Conservation (phyloP, 2,329 filamentous ascomycete species). For the Sclerotinia sclerotiorum region DNA sequence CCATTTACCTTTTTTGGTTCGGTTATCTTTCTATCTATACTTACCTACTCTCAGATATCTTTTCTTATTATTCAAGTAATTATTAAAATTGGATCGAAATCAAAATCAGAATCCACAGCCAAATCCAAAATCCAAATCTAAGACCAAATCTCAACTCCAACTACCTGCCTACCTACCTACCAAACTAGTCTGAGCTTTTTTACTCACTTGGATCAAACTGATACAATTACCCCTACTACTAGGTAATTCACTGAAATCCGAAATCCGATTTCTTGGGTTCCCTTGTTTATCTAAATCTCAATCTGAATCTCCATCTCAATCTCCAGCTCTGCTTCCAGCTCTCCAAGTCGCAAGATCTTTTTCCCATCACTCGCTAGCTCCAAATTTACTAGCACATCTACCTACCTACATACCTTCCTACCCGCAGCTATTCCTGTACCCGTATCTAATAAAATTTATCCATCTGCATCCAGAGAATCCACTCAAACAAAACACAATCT, state of each 20-base stretch:
- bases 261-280: neutral
- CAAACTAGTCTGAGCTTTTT: neutral
- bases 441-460: neutral
- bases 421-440: neutral
- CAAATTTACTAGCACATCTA: neutral
- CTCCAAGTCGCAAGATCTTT: too few relatives aligned
- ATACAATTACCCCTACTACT: neutral
- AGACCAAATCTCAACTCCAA: neutral
- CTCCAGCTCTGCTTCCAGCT: too few relatives aligned
- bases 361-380: neutral
- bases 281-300: neutral
- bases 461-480: slow-evolving; percentile 1
- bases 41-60: neutral
- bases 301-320: too few relatives aligned
- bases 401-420: neutral
- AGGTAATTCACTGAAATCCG: neutral
- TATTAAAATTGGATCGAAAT: neutral
- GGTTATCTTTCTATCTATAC: neutral
- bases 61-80: slow-evolving; percentile 1
- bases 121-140: neutral
- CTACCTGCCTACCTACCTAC: neutral
- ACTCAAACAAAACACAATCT: neutral
- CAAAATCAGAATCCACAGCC: neutral
- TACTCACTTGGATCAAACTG: neutral
- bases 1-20: neutral